Evolutionary conservation across 2,329 filamentous ascomycete genomes (phyloP), one percentile per base, ranked within the genome.

Genomic region (Colletotrichum sp.): DNA sequence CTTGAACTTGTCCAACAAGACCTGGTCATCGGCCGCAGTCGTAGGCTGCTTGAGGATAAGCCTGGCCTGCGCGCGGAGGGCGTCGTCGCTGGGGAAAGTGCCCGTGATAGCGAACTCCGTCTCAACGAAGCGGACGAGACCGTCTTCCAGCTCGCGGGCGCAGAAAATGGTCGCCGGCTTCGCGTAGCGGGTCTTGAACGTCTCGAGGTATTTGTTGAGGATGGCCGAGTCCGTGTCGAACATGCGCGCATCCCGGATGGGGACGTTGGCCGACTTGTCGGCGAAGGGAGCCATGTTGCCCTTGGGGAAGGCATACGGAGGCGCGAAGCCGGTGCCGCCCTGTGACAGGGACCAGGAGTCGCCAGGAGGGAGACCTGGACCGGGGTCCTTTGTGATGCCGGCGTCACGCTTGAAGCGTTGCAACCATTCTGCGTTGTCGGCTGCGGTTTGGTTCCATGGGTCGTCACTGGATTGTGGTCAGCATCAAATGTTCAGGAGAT

Each of bases 351-450:
- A 85, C 90, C 90, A 92, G 0, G 84, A 81, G 8, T 81, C 76
- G 29, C 82, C 83, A 3, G 81, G 77, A 0, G 86, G 84, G 0
- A 92, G 85, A 3, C 90, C 90, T 0, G 90, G 90, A 0, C 90
- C 89, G 6, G 85, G 83, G 12, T 86, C 84, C n/a, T 85, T 82
- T 1, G 89, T 81, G 34, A 93, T 88, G 22, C 90, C 90, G 1
- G 85, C 86, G 64, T 91, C 88, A 13, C 90, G 88, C 82, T 93
- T 93, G 84, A 93, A 93, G 61, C 91, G 88, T 72, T 88, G 86
- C 15, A 93, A 86, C 92, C 92, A 93, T 82, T 93, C 91, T 1
- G 86, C 87, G 78, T 93, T 93, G 79, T 93, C 92, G 34, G 91
- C 91, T 1, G 90, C 90, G 0, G 91, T 93, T 78, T 92, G 89